phyloP scores from a whole-genome alignment of 305 asterid genomes.

The Fraxinus sp. region DNA sequence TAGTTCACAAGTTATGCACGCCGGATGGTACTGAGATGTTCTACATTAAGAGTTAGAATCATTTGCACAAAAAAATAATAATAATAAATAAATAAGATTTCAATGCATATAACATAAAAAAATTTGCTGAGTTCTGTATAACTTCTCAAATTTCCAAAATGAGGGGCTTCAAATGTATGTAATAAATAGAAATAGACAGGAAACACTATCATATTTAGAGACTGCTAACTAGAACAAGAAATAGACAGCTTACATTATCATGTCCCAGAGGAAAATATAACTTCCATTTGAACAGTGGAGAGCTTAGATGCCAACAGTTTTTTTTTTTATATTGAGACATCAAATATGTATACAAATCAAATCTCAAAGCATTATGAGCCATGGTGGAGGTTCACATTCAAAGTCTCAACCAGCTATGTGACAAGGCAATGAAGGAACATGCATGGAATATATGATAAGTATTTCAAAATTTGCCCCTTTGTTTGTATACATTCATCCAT shows the following conservation, averaged over 20 bases:
- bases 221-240: not conserved
- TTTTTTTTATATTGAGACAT: not conserved
- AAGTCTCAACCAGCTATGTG: not conserved
- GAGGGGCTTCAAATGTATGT: not conserved
- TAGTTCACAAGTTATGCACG: not conserved
- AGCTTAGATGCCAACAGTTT: not conserved
- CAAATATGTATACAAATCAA: not conserved
- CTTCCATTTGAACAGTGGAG: not conserved
- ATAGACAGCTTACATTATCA: not conserved
- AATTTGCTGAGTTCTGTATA: not conserved
- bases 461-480: not conserved
- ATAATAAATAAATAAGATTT: not conserved
- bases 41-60: not conserved
- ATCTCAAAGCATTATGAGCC: not conserved
- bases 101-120: not conserved
- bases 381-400: not conserved
- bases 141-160: not conserved
- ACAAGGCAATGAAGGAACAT: not conserved
- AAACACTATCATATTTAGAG: not conserved
- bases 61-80: not conserved
- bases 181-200: not conserved
- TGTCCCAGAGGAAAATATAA: not conserved
- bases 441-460: not conserved
- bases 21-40: not conserved
- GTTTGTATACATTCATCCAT: not conserved